Conservation (phyloP, 768 basidiomycete genomes). For the Mycena metata region DNA sequence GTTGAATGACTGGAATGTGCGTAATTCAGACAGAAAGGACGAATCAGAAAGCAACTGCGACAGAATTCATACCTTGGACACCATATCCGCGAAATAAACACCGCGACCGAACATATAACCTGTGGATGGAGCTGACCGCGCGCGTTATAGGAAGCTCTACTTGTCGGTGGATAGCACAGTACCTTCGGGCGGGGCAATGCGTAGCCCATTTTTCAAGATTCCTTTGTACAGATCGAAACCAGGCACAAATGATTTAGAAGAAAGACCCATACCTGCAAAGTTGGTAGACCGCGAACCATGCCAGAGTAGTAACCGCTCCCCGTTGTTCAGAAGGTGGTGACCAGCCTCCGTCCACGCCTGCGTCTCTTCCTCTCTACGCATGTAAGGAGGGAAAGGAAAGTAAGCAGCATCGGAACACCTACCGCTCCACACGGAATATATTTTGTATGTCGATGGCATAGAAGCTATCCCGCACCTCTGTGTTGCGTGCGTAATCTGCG, state of each 20-base stretch:
- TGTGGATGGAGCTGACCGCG: slow-evolving; percentile 9
- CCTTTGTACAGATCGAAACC: neutral
- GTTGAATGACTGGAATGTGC: slow-evolving; percentile 11
- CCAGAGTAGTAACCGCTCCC: slow-evolving; percentile 20
- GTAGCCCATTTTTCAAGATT: slow-evolving; percentile 26
- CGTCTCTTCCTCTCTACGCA: neutral
- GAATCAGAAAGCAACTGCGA: too few relatives aligned
- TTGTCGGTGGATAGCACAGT: neutral
- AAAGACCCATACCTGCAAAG: slow-evolving; percentile 7
- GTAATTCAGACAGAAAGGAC: neutral
- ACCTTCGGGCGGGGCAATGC: slow-evolving; percentile 28
- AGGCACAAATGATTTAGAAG: neutral
- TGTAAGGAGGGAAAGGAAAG: neutral
- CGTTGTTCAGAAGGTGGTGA: slow-evolving; percentile 5
- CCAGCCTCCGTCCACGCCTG: slow-evolving; percentile 11
- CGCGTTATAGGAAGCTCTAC: too few relatives aligned
- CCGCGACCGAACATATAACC: slow-evolving; percentile 27
- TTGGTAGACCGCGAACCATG: slow-evolving; percentile 18
- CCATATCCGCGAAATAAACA: slow-evolving; percentile 28
- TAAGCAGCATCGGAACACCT: neutral
- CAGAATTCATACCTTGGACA: slow-evolving; percentile 9
- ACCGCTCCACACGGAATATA: slow-evolving; percentile 19
- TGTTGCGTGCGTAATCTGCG: slow-evolving; percentile 10
- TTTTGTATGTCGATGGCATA: neutral
- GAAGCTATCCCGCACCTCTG: neutral